phyloP scores from a whole-genome alignment of 1,139 yeast genomes.

The Trichomonascaceae sp. region DNA sequence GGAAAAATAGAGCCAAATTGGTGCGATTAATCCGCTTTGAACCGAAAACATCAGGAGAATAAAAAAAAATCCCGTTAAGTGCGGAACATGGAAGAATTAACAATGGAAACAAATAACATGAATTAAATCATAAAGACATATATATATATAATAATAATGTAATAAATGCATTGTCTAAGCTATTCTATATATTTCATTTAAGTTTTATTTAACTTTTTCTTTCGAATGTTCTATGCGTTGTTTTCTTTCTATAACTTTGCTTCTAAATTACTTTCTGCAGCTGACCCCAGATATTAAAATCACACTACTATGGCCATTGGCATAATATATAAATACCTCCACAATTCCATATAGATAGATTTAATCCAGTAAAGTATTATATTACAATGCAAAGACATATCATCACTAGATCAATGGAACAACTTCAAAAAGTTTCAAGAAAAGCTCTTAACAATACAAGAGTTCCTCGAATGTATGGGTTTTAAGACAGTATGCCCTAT shows the following conservation, averaged over 20 bases:
- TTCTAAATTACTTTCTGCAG: neutral
- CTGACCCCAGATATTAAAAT: neutral
- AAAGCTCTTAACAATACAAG: neutral
- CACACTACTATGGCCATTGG: neutral
- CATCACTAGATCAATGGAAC: neutral
- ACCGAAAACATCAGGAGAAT: neutral
- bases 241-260: too few relatives aligned
- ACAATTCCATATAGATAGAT: neutral
- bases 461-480: neutral
- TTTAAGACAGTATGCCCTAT: neutral
- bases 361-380: neutral
- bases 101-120: too few relatives aligned
- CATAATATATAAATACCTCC: neutral
- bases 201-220: too few relatives aligned
- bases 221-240: neutral
- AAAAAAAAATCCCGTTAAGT: too few relatives aligned
- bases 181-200: neutral
- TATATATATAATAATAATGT: too few relatives aligned
- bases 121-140: too few relatives aligned
- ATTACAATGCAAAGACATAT: neutral
- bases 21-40: too few relatives aligned
- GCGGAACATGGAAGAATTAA: too few relatives aligned
- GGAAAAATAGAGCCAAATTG: too few relatives aligned
- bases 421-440: neutral
- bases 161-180: too few relatives aligned